These are phyloP conservation scores for Hammondia hammondi DNA, from an alignment of 169 alveolate species.

Conservation along the genomic window DNA sequence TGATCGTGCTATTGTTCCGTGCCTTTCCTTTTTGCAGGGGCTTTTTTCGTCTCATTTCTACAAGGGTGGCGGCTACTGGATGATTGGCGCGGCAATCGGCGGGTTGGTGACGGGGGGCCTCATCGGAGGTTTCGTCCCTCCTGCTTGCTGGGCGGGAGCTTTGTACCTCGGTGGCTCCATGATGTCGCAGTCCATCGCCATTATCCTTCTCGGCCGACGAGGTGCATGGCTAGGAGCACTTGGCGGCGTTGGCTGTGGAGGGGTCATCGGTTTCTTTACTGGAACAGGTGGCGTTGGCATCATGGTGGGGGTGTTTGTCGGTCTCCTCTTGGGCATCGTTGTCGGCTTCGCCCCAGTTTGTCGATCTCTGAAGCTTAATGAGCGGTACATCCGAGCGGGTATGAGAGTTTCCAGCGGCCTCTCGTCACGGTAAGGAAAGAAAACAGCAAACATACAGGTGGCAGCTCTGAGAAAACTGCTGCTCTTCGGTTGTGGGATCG, in stretches of 20 bases:
- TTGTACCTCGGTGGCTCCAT: conserved; percentile 63
- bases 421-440: neutral
- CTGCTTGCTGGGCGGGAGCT: conserved; percentile 70
- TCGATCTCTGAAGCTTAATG: conserved; percentile 75
- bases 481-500: no score
- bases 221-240: conserved; percentile 68
- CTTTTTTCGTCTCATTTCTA: conserved; percentile 72
- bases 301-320: conserved; percentile 73
- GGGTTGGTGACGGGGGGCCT: conserved; percentile 62
- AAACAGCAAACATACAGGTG: neutral
- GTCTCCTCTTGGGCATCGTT: conserved; percentile 76
- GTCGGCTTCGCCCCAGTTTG: conserved; percentile 79
- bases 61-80: conserved; percentile 80
- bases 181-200: conserved; percentile 39
- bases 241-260: conserved; percentile 67
- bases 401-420: neutral
- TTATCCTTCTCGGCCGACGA: conserved; percentile 57
- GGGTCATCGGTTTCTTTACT: conserved; percentile 54
- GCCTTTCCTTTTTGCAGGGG: conserved; percentile 54
- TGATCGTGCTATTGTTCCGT: neutral
- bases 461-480: no score
- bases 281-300: conserved; percentile 51
- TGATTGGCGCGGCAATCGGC: conserved; percentile 63
- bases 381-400: conserved; percentile 77
- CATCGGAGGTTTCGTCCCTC: conserved; percentile 65